phyloP scores from a whole-genome alignment of 495 filamentous ascomycete species.

The Penicillium roqueforti region DNA sequence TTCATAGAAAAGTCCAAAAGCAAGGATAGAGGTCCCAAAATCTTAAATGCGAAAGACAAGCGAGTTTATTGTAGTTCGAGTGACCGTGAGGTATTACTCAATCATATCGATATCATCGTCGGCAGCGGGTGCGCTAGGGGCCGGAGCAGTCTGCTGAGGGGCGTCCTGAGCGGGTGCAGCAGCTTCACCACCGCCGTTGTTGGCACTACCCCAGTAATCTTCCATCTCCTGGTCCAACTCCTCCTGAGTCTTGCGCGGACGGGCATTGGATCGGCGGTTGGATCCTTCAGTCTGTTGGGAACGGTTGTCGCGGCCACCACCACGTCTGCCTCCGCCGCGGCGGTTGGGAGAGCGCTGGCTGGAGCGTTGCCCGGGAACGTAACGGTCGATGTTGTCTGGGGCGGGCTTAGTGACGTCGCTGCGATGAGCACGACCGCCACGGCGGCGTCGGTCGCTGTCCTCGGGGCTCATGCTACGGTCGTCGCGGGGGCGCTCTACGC shows the following conservation, averaged over 20 bases:
- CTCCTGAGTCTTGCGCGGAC: constrained; percentile 85
- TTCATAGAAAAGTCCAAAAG: background rate
- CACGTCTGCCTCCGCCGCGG: constrained; percentile 47
- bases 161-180: constrained; percentile 16
- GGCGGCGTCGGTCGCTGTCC: constrained; percentile 40
- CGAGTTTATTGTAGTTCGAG: background rate
- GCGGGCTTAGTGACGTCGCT: constrained; percentile 66
- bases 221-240: constrained; percentile 95
- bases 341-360: constrained; percentile 16
- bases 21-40: background rate
- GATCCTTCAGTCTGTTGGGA: constrained; percentile 36
- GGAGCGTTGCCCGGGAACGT: constrained; percentile 62
- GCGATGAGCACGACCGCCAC: constrained; percentile 42
- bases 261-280: constrained; percentile 45
- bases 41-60: background rate
- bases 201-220: constrained; percentile 70
- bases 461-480: constrained; percentile 43
- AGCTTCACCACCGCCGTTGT: constrained; percentile 17
- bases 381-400: constrained; percentile 75
- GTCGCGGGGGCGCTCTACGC: constrained; percentile 52
- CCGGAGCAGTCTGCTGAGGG: constrained; percentile 20
- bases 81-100: constrained; percentile 25
- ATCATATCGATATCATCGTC: constrained; percentile 60
- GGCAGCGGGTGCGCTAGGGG: constrained; percentile 24
- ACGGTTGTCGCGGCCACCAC: constrained; percentile 35